Evolutionary conservation across 2,329 filamentous ascomycete species (phyloP).

Genomic region (Fonsecaea erecta): DNA sequence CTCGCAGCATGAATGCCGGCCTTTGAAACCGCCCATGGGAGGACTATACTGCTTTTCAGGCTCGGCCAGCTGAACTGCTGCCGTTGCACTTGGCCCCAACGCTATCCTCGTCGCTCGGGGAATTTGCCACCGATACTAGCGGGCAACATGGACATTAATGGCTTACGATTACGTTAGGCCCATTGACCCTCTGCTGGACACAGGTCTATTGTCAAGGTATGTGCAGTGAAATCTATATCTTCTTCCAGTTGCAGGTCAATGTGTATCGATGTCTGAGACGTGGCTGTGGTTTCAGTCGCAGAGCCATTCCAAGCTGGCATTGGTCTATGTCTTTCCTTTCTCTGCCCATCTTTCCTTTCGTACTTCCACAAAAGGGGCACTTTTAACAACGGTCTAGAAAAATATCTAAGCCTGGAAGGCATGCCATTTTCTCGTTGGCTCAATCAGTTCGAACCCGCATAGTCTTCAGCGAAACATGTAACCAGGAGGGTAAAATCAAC

Average conservation of each 20-base stretch:
- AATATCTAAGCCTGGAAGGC: background rate
- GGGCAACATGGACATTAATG: background rate
- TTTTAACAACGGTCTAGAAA: conserved; percentile 17
- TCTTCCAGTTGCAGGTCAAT: conserved; percentile 6
- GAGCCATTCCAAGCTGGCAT: background rate
- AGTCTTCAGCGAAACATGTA: conserved; percentile 16
- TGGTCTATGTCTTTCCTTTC: background rate
- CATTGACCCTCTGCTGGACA: background rate
- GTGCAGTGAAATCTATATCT: background rate
- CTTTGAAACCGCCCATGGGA: background rate
- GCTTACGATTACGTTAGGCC: background rate
- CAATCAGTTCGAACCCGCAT: conserved; percentile 8
- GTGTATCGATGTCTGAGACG: conserved; percentile 15
- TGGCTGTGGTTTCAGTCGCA: background rate
- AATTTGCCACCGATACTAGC: background rate
- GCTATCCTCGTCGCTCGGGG: background rate
- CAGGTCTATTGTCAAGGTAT: conserved; percentile 21
- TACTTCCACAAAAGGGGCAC: conserved; percentile 13
- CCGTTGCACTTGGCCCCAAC: background rate
- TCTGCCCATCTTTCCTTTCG: background rate
- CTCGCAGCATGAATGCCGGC: background rate
- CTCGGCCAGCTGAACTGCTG: background rate
- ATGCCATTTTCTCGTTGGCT: conserved; percentile 8
- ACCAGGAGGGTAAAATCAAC: conserved; percentile 12
- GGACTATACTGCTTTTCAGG: background rate